Evolutionary conservation across 805 yeast genomes (phyloP).

Genomic region (Candida ovalis): DNA sequence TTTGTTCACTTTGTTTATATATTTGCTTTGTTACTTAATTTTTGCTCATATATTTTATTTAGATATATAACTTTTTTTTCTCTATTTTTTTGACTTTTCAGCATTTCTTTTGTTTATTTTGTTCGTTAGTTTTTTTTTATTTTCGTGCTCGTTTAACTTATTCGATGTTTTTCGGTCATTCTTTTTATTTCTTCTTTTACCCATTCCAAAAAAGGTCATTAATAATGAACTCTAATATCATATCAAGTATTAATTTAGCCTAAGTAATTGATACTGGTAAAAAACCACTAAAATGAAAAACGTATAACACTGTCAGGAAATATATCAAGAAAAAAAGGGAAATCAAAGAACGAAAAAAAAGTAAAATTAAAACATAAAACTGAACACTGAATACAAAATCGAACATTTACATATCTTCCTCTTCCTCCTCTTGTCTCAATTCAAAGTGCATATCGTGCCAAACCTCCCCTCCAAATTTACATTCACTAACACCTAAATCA

Average conservation of each 20-base stretch:
- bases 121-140: background rate
- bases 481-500: constrained; percentile 60
- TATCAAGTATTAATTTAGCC: background rate
- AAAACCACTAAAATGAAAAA: background rate
- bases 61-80: background rate
- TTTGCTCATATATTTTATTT: background rate
- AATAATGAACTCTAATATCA: background rate
- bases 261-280: background rate
- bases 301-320: background rate
- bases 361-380: background rate
- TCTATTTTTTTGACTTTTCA: background rate
- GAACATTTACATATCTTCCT: constrained; percentile 25
- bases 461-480: constrained; percentile 51
- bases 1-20: no score
- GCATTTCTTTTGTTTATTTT: background rate
- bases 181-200: background rate
- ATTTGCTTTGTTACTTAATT: background rate
- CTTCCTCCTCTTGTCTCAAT: constrained; percentile 42
- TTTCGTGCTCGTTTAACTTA: background rate
- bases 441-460: constrained; percentile 57
- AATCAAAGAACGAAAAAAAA: background rate
- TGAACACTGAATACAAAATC: background rate
- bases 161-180: background rate
- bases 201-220: background rate
- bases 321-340: background rate